Base-by-base conservation (phyloP, 805 yeast genomes). In the Zygoascus tannicola region DNA sequence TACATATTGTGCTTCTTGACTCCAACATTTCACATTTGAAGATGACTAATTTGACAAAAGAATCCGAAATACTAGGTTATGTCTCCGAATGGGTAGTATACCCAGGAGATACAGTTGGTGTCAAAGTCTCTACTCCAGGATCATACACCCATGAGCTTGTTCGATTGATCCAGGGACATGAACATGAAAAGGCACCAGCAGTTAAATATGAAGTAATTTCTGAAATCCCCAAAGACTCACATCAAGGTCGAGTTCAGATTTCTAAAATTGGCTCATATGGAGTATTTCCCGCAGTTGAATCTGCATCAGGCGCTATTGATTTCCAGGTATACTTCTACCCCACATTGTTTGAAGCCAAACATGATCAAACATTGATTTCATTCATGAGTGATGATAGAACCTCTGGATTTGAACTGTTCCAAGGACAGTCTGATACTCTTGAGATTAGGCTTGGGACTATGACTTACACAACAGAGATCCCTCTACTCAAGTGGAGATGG, bases 1-100 rank as follows among this genome's bases (percentile, higher is more conserved):
- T n/a, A n/a, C n/a, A n/a, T n/a, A n/a, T n/a, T n/a, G n/a, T n/a
- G n/a, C n/a, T n/a, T n/a, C n/a, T n/a, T n/a, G n/a, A n/a, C n/a
- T n/a, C n/a, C n/a, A n/a, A n/a, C n/a, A n/a, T n/a, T n/a, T n/a
- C n/a, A n/a, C n/a, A n/a, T n/a, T n/a, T n/a, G n/a, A n/a, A 60
- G 32, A 47, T 42, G n/a, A 41, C 48, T 22, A 42, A 41, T 42
- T 33, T 41, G 21, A 26, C 26, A 8, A 22, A 10, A 14, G 15
- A 18, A 26, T n/a, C 15, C 7, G 16, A 15, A 19, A 21, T n/a
- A 22, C 30, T 10, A 21, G 30, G 18, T 12, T 12, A 38, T 5
- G 5, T 18, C 15, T n/a, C 21, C 5, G 34, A 15, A 14, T n/a
- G 28, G 19, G 18, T 38, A 21, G 21, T 20, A 23, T n/a, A 23